A percentile compares a stretch with the other conserved stretches of the same genome.
Evolutionary conservation across 306 rosid species (phyloP).

Genomic region (Vigna radiata): DNA sequence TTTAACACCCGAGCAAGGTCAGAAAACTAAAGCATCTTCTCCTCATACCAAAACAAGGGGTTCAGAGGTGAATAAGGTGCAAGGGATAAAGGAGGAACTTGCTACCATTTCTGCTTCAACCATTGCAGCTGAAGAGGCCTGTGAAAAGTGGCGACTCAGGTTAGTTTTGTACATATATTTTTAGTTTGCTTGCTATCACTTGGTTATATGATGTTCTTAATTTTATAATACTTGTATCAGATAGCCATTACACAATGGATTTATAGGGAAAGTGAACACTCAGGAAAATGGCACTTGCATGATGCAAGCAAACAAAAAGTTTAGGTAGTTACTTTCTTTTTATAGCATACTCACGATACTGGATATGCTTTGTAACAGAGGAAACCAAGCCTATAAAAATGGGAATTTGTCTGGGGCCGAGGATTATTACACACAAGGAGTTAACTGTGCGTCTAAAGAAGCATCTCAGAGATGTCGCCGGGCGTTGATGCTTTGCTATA

Average conservation of each 20-base stretch:
- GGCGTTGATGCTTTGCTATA: conserved; percentile 33
- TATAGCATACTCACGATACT: not conserved
- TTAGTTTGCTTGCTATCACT: not conserved
- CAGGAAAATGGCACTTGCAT: conserved; percentile 6
- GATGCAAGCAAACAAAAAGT: not conserved
- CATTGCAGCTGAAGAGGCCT: not conserved
- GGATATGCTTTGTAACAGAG: conserved; percentile 6
- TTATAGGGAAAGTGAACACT: not conserved
- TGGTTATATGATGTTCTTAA: not conserved
- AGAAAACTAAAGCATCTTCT: not conserved
- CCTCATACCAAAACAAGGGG: not conserved
- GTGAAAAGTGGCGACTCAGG: conserved; percentile 26
- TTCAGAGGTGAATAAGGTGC: not conserved
- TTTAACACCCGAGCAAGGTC: not conserved
- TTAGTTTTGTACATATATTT: not conserved
- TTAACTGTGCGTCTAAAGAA: not conserved
- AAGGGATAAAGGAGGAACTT: not conserved
- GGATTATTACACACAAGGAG: conserved; percentile 20
- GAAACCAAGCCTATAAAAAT: conserved; percentile 28
- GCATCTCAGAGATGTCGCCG: not conserved
- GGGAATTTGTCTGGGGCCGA: conserved; percentile 18
- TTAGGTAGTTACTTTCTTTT: not conserved
- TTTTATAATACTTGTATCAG: not conserved
- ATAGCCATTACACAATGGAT: not conserved
- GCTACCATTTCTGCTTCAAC: conserved; percentile 5